Percentiles rank a stretch among this genome's conserved stretches.
Evolutionary conservation across 2,329 filamentous ascomycete species (phyloP).

Genomic region (Colletotrichum sp.): DNA sequence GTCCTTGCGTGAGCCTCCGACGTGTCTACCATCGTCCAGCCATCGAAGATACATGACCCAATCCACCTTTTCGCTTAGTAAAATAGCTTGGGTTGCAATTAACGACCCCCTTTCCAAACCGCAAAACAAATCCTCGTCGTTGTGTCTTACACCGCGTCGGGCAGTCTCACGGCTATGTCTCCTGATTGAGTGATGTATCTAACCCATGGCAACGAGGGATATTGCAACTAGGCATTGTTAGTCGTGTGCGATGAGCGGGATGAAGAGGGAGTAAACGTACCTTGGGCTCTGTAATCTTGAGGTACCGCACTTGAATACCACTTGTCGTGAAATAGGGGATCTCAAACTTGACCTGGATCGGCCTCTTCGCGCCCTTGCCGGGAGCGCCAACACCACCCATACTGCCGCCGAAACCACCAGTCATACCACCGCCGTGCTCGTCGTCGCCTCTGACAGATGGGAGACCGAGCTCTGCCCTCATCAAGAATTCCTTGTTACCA

Average conservation of each 20-base stretch:
- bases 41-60: neutral
- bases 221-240: conserved; percentile 75
- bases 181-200: conserved; percentile 98
- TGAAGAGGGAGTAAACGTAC: conserved; percentile 53
- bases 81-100: neutral
- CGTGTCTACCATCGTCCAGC: neutral
- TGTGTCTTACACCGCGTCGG: conserved; percentile 75
- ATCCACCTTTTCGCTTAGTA: neutral
- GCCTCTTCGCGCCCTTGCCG: conserved; percentile 87
- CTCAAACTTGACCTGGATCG: conserved; percentile 99
- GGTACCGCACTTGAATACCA: conserved; percentile 96
- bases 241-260: neutral
- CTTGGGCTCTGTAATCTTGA: conserved; percentile 99
- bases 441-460: conserved; percentile 95
- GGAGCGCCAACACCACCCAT: conserved; percentile 86
- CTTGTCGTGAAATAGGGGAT: conserved; percentile 99
- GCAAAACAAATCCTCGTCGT: neutral
- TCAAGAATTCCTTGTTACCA: conserved; percentile 97
- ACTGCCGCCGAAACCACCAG: conserved; percentile 92
- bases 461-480: conserved; percentile 94
- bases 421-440: conserved; percentile 96
- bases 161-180: conserved; percentile 92
- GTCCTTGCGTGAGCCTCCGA: neutral
- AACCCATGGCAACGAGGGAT: conserved; percentile 96
- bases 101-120: neutral